Base-by-base conservation (phyloP, 2,329 filamentous ascomycete species). In the Scytalidium sp. region DNA sequence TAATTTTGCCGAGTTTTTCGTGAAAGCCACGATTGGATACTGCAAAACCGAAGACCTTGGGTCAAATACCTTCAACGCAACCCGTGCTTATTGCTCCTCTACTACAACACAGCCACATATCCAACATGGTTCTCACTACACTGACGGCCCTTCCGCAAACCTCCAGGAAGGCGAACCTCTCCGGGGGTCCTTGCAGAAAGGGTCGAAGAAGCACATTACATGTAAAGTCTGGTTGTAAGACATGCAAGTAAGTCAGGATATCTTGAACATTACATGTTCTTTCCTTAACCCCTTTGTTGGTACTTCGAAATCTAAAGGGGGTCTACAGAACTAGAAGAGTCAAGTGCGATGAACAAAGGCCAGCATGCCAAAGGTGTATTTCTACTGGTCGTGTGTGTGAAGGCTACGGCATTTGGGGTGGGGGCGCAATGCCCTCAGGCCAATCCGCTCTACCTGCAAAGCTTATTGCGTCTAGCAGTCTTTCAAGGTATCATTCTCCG, bases 401-500 rank as follows among this genome's bases (percentile, higher is more conserved):
- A 27, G 67, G 67, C 9, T 71, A 70, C 51, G 25, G 25, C 13
- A 29, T 29, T 13, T 29, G 25, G 25, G 13, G 25, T 29, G n/a
- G n/a, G n/a, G n/a, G n/a, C n/a, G n/a, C n/a, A n/a, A n/a, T n/a
- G n/a, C n/a, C n/a, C n/a, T n/a, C n/a, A n/a, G n/a, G n/a, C n/a
- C n/a, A n/a, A n/a, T 29, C 13, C 7, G 7, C 25, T 13, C 7
- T 7, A 13, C 25, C 78, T 0, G 81, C 81, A 53, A 29, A 29
- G 8, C 25, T 29, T 29, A 13, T 29, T 7, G 13, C 7, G 25
- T 13, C 7, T 29, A 7, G 13, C 7, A 8, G 8, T 29, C 25
- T 29, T 13, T 29, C 25, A 29, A 29, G 13, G 25, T 29, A 29
- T 13, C 7, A 29, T 29, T 7, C 25, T 13, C 25, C 25, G 25